Evolutionary conservation across 176 grass and related monocot genomes (phyloP), one percentile per base, ranked within the genome.

Genomic region (Zoysia japonica): DNA sequence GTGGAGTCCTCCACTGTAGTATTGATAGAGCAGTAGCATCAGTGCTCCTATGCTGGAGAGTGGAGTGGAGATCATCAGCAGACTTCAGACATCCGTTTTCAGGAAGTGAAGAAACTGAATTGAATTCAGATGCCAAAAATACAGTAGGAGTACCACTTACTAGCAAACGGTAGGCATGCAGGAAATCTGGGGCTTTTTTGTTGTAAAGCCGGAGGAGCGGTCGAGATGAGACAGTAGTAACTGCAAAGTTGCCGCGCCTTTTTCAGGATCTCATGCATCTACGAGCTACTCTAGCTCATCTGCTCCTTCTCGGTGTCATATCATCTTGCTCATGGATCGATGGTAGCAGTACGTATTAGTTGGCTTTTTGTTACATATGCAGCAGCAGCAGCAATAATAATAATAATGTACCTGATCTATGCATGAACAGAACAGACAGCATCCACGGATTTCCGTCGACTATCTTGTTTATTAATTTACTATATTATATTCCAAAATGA

Each of bases 231-330:
- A 14, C 16, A 13, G 3, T 42, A 6, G 40, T 15, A 67, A 28
- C 75, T 78, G 75, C 75, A 66, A 78, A 78, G 75, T 66, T 52
- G 61, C 16, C 46, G 36, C 48, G 47, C 75, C 66, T 78, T 77
- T 78, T 78, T 61, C 75, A 66, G 61, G 75, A 66, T 65, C 60
- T 61, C 57, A 7, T 7, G 5, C 45, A 47, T 6, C 45, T 47
- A 28, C 28, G 28, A 3, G 44, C 44, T 45, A 45, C 2, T 47
- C 2, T 47, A 47, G 6, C 8, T 47, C 45, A 47, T 7, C 45
- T 28, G 28, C 28, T 28, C 28, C 28, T 28, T 28, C 5, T 47
- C 5, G 45, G 6, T 47, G 45, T 47, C 45, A 47, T 47, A 47
- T 47, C 45, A 28, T 47, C 6, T 7, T 7, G 45, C 28, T 28